Evolutionary conservation across 495 filamentous ascomycete genomes (phyloP), one percentile per base, ranked within the genome.

Genomic region (Neurospora sp.): DNA sequence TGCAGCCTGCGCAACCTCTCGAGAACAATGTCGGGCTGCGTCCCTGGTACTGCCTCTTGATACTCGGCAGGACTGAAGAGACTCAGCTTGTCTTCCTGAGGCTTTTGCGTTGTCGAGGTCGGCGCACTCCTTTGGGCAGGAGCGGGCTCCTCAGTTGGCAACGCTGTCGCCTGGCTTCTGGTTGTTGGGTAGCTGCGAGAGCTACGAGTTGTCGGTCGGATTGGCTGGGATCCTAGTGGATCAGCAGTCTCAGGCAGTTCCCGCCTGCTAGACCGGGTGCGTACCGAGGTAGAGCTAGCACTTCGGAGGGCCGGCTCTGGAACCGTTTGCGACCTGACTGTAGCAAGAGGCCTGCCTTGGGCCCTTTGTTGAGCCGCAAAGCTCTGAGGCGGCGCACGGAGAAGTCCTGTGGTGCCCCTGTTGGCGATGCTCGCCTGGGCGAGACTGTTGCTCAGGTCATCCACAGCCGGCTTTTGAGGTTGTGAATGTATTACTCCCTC

Each of bases 351-450:
- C 42, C 83, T 84, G 46, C 75, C 76, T 49, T 86, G 80, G 35
- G 86, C 85, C 69, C 88, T 81, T 75, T 90, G 88, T 72, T 90
- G 88, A 7, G 88, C 88, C 12, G 88, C 88, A 77, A 88, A 89
- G 73, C 87, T 89, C 73, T 88, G 87, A 5, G 86, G 82, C 1
- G 85, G 82, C 5, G 83, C 82, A 23, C 85, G 81, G n/a, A 85
- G 76, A 35, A 86, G 76, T 10, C 83, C 80, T 0, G 79, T 54
- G 0, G 79, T 71, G 2, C 71, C 70, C 70, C 71, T 76, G n/a
- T 72, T 75, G 8, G 73, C 40, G 12, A 70, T 44, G 10, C 35
- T 78, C 46, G 71, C 78, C 46, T 80, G 76, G 31, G 39, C 80
- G 16, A 78, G 69, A 39, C 74, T 78, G 54, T 37, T 66, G 60